These are phyloP conservation scores for Backusella luteola DNA, from an alignment of 192 early-diverging fungal species.

Conservation along the genomic window DNA sequence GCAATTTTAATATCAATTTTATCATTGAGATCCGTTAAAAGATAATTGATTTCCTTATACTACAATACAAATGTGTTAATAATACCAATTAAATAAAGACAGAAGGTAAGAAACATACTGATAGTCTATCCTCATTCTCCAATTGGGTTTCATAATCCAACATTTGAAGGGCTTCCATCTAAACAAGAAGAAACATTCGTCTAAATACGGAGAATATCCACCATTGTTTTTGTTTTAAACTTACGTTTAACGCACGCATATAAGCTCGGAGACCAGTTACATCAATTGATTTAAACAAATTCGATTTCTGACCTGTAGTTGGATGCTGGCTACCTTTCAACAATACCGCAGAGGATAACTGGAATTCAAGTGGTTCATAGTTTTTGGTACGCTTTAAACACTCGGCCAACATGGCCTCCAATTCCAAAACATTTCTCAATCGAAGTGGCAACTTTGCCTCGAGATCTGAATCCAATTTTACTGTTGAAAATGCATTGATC, in stretches of 20 bases:
- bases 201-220: neutral
- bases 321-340: neutral
- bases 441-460: constrained; percentile 40
- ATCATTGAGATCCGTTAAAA: constrained; percentile 45
- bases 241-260: constrained; percentile 33
- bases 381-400: constrained; percentile 28
- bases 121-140: neutral
- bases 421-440: constrained; percentile 38
- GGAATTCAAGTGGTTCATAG: constrained; percentile 45
- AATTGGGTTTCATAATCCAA: neutral
- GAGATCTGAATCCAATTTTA: constrained; percentile 29
- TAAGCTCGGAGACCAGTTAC: constrained; percentile 28
- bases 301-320: neutral
- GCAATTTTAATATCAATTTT: constrained; percentile 49
- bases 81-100: neutral
- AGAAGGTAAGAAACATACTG: neutral
- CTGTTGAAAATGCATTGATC: constrained; percentile 59
- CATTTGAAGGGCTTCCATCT: neutral
- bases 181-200: neutral
- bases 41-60: constrained; percentile 38
- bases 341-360: neutral
- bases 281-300: neutral
- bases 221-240: neutral
- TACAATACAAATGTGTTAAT: neutral
- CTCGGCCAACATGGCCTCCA: constrained; percentile 38